Conservation (phyloP, 495 filamentous ascomycete genomes). For the Staphylotrichum longicolle region DNA sequence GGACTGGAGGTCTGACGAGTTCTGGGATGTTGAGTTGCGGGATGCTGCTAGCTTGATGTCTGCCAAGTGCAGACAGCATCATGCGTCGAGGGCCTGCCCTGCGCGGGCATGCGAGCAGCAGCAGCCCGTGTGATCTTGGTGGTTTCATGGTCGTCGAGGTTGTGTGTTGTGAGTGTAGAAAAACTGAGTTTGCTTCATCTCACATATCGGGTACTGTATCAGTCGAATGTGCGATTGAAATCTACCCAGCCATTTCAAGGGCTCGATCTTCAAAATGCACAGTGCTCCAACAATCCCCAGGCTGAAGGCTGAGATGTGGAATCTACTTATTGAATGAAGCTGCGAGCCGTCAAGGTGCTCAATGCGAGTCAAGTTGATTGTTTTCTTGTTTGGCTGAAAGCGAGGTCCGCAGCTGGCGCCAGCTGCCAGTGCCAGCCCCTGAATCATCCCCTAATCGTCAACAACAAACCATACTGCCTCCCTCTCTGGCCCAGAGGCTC, state of each 20-base stretch:
- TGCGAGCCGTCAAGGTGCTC: neutral
- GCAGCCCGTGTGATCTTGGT: neutral
- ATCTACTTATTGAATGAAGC: neutral
- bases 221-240: neutral
- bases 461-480: no score
- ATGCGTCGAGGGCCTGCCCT: neutral
- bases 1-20: neutral
- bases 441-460: no score
- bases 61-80: neutral
- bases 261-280: no score
- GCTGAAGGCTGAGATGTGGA: neutral
- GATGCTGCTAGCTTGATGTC: neutral
- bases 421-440: neutral
- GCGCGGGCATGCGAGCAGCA: neutral
- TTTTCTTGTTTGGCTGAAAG: neutral
- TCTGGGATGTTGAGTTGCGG: neutral
- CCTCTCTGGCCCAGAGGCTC: no score
- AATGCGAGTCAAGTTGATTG: neutral
- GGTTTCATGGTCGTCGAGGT: slow-evolving; percentile 1
- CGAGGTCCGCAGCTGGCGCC: neutral
- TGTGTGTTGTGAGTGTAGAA: no score
- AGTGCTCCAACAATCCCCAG: no score
- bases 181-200: neutral
- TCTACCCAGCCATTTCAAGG: no score
- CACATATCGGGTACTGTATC: neutral